Base-by-base conservation (phyloP, 2,329 filamentous ascomycete species). In the Fusarium hostae region DNA sequence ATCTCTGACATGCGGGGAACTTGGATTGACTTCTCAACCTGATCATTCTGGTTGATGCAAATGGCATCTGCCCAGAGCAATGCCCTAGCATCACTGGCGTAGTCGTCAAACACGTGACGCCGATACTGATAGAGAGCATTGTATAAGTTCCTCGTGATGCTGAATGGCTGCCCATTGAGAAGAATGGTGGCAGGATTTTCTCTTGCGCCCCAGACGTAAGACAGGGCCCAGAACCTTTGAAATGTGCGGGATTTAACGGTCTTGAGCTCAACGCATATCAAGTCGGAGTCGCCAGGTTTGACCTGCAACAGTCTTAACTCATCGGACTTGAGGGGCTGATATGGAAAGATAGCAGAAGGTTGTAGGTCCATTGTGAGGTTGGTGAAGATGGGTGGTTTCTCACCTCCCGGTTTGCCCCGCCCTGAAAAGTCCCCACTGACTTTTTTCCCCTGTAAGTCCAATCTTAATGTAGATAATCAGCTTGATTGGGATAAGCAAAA, bases 1-100 rank as follows among this genome's bases (percentile, higher is more conserved):
- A 71, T 71, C 6, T 68, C 52, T 5, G 68, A 68, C 63, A 71
- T 71, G 9, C 48, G 63, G 11, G 57, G 68, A 13, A 71, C 68
- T 9, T 71, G 58, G 0, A 68, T 22, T 1, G 68, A 62, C 9
- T 71, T 68, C 7, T 71, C 68, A 0, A 12, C 9, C 2, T 63
- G 52, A 11, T 71, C 55, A 9, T 41, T 59, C 22, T 71, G 67
- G 2, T 71, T 67, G 34, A 63, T 71, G 6, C 63, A 70, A 12
- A 71, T 59, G 4, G 68, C 68, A 22, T 71, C 68, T 0, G 59
- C 50, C 68, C 63, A 71, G 0, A 68, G 7, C 20, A 48, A 16
- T 15, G 22, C 51, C 2, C 7, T n/a, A 35, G 28, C 16, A 0
- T 35, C 26, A 6, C 15, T 18, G 4, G 2, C 0, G 7, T 16